Conservation (phyloP, 2,329 filamentous ascomycete species). For the Cladosporium cucumerinum region DNA sequence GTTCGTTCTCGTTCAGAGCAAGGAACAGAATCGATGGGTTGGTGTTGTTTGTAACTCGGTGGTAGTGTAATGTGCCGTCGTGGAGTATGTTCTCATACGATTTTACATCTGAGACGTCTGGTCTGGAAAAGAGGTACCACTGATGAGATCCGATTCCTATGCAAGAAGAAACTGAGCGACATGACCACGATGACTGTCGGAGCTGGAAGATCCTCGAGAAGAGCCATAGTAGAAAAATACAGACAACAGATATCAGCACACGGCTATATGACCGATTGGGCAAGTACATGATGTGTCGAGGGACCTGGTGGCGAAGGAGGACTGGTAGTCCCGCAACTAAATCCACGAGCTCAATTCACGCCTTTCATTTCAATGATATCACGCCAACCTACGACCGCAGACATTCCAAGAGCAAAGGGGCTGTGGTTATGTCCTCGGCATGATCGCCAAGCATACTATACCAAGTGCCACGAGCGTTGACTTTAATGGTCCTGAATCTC, state of each 20-base stretch:
- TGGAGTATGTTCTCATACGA: slow-evolving; percentile 5
- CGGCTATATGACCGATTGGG: background rate
- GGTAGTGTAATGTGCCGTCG: slow-evolving; percentile 19
- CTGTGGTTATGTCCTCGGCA: background rate
- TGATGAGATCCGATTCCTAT: slow-evolving; percentile 6
- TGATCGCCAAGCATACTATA: background rate
- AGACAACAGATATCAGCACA: background rate
- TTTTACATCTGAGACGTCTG: background rate
- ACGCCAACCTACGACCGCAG: background rate
- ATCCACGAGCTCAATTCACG: background rate
- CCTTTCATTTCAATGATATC: background rate
- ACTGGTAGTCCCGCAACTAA: background rate
- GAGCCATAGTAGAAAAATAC: background rate
- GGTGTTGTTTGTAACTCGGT: background rate
- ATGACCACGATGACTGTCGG: slow-evolving; percentile 5
- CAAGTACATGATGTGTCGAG: background rate
- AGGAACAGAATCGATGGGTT: slow-evolving; percentile 18
- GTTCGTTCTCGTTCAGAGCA: slow-evolving; percentile 17
- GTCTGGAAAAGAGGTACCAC: background rate
- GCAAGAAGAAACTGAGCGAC: background rate
- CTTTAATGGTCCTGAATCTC: background rate
- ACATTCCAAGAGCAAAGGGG: background rate
- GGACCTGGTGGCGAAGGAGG: background rate
- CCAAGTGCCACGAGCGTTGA: background rate
- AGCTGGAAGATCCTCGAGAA: slow-evolving; percentile 4